Evolutionary conservation across 345 rosid species (phyloP).

Genomic region (Zanthoxylum bungeanum): DNA sequence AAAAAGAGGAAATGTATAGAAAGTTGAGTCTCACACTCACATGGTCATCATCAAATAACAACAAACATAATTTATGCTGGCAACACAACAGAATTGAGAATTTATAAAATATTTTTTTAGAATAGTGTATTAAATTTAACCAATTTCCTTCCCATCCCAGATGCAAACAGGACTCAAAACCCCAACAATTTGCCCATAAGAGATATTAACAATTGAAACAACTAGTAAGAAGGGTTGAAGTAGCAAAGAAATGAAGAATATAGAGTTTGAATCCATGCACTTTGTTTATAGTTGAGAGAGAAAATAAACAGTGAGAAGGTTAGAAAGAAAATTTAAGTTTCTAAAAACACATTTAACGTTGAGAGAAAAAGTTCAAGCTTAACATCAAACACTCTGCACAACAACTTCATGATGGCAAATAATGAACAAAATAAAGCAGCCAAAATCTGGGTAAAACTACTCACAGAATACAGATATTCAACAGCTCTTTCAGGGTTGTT

Average conservation of each 20-base stretch:
- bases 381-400: background rate
- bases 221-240: background rate
- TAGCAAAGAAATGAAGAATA: background rate
- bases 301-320: background rate
- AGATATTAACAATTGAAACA: background rate
- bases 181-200: background rate
- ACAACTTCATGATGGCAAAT: background rate
- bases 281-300: background rate
- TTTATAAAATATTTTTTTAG: too few relatives aligned
- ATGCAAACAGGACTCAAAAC: background rate
- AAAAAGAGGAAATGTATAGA: background rate
- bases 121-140: too few relatives aligned
- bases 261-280: background rate
- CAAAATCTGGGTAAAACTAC: constrained; percentile 19
- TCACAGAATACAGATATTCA: constrained; percentile 57
- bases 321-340: background rate
- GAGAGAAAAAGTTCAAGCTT: background rate
- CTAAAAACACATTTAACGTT: background rate
- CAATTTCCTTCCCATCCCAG: background rate
- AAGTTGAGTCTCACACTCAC: background rate
- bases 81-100: too few relatives aligned
- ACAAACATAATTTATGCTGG: too few relatives aligned
- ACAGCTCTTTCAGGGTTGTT: constrained; percentile 68
- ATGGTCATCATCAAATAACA: background rate
- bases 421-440: background rate